These are phyloP conservation scores for Fusarium dlaminii DNA, from an alignment of 2,329 filamentous ascomycete genomes.

Conservation along the genomic window DNA sequence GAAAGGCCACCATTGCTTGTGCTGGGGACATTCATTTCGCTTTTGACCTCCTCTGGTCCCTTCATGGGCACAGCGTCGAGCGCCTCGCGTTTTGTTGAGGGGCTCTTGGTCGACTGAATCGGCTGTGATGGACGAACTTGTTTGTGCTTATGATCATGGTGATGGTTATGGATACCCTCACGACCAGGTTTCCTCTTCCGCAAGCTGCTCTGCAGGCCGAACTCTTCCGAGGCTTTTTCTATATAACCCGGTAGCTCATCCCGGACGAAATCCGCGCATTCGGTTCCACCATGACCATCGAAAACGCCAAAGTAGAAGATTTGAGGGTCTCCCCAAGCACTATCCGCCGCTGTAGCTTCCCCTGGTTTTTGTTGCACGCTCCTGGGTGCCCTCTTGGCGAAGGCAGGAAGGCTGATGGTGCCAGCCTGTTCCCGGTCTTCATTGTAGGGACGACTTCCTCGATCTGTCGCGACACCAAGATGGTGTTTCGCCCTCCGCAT, in stretches of 20 bases:
- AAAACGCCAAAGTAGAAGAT: constrained; percentile 98
- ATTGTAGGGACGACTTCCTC: constrained; percentile 88
- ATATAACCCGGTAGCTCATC: constrained; percentile 90
- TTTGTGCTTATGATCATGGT: constrained; percentile 35
- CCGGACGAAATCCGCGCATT: constrained; percentile 87
- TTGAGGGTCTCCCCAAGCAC: constrained; percentile 87
- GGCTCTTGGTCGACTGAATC: constrained; percentile 17
- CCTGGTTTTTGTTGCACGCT: constrained; percentile 62
- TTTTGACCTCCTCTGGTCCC: constrained; percentile 56
- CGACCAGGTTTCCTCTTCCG: constrained; percentile 54
- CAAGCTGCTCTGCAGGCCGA: constrained; percentile 82
- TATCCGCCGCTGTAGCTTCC: constrained; percentile 76
- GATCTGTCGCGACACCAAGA: constrained; percentile 81
- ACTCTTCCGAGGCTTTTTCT: constrained; percentile 79
- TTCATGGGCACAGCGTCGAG: constrained; percentile 58
- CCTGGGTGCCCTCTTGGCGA: constrained; percentile 83
- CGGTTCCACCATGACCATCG: constrained; percentile 90
- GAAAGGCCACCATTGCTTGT: constrained; percentile 46
- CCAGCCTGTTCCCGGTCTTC: constrained; percentile 96
- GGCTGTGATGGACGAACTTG: constrained; percentile 11
- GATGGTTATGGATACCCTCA: constrained; percentile 31
- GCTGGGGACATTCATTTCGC: constrained; percentile 49
- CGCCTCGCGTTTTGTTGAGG: constrained; percentile 39
- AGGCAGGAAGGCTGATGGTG: constrained; percentile 91
- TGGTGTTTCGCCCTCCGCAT: constrained; percentile 95